phyloP scores from a whole-genome alignment of 164 flowering plant species.

The Tinospora cordifolia region DNA sequence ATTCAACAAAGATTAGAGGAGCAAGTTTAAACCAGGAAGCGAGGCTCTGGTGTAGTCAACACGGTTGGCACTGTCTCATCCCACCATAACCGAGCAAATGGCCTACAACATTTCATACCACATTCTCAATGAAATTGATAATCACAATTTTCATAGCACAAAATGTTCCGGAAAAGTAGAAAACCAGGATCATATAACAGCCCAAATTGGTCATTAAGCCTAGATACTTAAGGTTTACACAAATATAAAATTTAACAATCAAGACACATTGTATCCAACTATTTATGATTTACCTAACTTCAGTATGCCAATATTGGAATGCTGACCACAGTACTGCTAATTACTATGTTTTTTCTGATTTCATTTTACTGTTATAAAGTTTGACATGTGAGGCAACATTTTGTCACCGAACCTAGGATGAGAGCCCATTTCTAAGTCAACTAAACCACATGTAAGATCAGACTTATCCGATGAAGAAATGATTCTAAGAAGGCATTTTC shows the following conservation, averaged over 20 bases:
- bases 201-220: neutral
- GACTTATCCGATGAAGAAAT: neutral
- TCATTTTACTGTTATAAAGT: too few species aligned
- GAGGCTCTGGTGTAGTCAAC: constrained; percentile 32
- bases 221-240: too few species aligned
- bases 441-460: neutral
- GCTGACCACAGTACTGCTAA: neutral
- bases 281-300: neutral
- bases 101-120: constrained; percentile 26
- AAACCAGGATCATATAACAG: neutral
- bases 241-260: too few species aligned
- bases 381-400: neutral
- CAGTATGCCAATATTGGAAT: neutral
- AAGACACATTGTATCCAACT: too few species aligned
- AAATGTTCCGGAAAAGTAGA: neutral
- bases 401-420: neutral
- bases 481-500: too few species aligned
- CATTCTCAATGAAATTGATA: neutral
- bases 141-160: neutral
- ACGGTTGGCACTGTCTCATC: constrained; percentile 60
- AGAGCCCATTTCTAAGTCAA: neutral
- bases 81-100: constrained; percentile 68
- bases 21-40: constrained; percentile 28
- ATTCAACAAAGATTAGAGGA: neutral
- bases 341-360: too few species aligned